Evolutionary conservation across 306 rosid genomes (phyloP), one percentile per base, ranked within the genome.

Genomic region (Delonix regia): DNA sequence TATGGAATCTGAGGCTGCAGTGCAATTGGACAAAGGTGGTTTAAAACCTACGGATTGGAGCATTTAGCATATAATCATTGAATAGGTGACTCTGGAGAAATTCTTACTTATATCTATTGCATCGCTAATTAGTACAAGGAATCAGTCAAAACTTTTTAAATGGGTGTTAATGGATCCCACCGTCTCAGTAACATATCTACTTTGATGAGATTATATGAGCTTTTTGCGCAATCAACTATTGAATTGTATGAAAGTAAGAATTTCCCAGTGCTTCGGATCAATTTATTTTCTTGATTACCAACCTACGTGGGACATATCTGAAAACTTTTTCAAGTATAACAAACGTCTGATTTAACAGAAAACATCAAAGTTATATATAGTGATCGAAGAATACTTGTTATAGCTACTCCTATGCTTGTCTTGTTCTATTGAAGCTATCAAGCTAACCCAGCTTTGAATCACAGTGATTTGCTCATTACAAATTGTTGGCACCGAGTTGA

Each of bases 281-380:
- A 15, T 47, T 19, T 52, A 11, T 22, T 10, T 51, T 18, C 11
- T 56, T 2, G 28, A 56, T 56, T 44, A 36, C 49, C 59, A 55
- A 28, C 51, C 13, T 41, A 10, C 16, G 27, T 24, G 39, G 56
- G 76, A 62, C 66, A 71, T 60, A 66, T 71, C 47, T 76, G 84
- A 48, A 75, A 65, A 60, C 75, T 48, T 78, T 39, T 41, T 69
- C 4, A 51, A 28, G 86, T 79, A 75, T 76, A 79, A 65, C 60
- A 79, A 79, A 25, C 75, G 65, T 76, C 71, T 78, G 49, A 69
- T 72, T 67, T 34, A 61, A 69, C 69, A 73, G 33, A 87, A 75
- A 73, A 66, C 75, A 75, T 68, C 56, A 71, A 53, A 48, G 70
- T 14, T 79, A 79, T 81, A 79, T 55, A 63, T 74, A 76, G 67